Evolutionary conservation across 129 eudicot species (phyloP), one percentile per base, ranked within the genome.

Genomic region (Artemisia argyi): DNA sequence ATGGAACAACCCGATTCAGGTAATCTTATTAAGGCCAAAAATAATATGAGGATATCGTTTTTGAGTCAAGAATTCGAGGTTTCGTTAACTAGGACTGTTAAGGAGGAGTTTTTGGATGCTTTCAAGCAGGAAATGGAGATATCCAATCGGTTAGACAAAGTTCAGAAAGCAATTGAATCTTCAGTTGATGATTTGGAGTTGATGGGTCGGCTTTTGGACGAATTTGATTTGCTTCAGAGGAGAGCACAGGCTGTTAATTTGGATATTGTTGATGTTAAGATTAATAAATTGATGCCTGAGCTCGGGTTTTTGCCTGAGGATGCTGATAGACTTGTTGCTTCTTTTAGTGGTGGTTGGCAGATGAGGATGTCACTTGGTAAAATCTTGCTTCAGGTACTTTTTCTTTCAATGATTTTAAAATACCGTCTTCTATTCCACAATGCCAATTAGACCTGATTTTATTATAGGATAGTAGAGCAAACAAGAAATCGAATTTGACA

Each of bases 291-390:
- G 85, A 80, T 94, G 88, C 93, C 99, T 6, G 98, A 90, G 13
- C 89, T 94, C 6, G 98, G 98, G 68, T 94, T 94, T 83, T 61
- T 76, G 0, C 72, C 80, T 7, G 97, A 90, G 87, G 99, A 94
- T 78, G 72, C 88, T 0, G 97, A 94, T 84, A 81, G 97, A 83
- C 86, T 90, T 59, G 99, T 94, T 72, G 99, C 97, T 1, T 90
- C 99, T 2, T 94, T 86, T 81, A 94, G 99, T 76, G 87, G 99
- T 9, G 68, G 68, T 44, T 64, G 99, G 99, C 99, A 94, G 79
- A 94, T 94, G 99, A 84, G 99, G 80, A 94, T 94, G 94, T 90
- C 96, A 5, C 93, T 94, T 26, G 99, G 99, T 72, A 94, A 94
- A 83, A 94, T 94, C 55, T 65, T 94, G 59, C 94, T 94, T 79